Evolutionary conservation across 164 flowering plant species (phyloP).

Genomic region (Magnolia kwangsiensis): DNA sequence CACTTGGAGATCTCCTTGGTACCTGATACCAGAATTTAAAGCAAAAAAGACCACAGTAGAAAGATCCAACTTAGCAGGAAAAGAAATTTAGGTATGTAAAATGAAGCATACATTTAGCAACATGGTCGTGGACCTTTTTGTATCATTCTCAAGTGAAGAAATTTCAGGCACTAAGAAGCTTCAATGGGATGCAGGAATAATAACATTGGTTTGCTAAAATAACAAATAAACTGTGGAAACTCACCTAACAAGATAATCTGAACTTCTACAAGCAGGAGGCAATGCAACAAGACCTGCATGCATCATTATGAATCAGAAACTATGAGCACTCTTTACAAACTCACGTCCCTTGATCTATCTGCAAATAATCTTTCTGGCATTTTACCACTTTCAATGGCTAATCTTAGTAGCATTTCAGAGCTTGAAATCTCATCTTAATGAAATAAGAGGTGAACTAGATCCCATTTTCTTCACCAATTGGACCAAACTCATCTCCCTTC

Average conservation of each 20-base stretch:
- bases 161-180: neutral
- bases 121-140: neutral
- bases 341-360: too few species aligned
- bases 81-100: too few species aligned
- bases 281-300: conserved; percentile 70
- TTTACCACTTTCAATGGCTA: too few species aligned
- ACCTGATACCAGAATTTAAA: conserved; percentile 42
- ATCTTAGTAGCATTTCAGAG: too few species aligned
- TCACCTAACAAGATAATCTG: conserved; percentile 73
- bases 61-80: neutral
- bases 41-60: neutral
- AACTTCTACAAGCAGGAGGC: conserved; percentile 61
- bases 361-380: too few species aligned
- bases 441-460: too few species aligned
- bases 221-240: conserved; percentile 11
- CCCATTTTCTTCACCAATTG: too few species aligned
- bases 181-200: neutral
- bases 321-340: too few species aligned
- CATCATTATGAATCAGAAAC: neutral
- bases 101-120: neutral
- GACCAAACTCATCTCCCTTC: too few species aligned
- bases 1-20: conserved; percentile 67
- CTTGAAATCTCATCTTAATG: too few species aligned
- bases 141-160: neutral
- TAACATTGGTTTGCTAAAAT: neutral